Conservation (phyloP, 202 grass and related monocot species). For the Carex arenaria region DNA sequence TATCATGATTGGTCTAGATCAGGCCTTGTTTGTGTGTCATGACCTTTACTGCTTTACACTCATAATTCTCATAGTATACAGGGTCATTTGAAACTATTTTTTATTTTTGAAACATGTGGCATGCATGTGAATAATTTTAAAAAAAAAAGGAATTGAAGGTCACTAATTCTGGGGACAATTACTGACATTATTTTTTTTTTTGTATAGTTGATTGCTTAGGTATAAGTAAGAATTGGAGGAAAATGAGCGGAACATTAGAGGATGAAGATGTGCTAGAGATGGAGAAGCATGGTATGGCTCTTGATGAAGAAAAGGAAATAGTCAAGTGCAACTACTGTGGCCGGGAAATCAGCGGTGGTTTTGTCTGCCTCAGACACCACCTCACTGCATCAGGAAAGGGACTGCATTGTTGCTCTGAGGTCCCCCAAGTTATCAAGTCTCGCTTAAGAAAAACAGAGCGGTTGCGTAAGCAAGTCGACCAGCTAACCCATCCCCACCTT, state of each 20-base stretch:
- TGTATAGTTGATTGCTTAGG: not conserved
- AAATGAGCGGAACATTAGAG: conserved; percentile 2
- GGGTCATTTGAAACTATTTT: too few species aligned
- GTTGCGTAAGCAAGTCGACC: conserved; percentile 28
- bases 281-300: conserved; percentile 33
- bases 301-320: conserved; percentile 38
- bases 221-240: not conserved
- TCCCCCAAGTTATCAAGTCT: conserved; percentile 29
- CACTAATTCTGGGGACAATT: not conserved
- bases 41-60: not conserved
- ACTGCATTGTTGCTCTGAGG: conserved; percentile 29
- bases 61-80: not conserved
- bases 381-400: conserved; percentile 33
- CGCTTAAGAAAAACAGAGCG: conserved; percentile 37
- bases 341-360: conserved; percentile 23
- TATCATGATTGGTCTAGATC: not conserved
- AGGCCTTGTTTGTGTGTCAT: not conserved
- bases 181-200: not conserved
- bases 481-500: conserved; percentile 29
- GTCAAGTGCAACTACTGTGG: conserved; percentile 55
- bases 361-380: conserved; percentile 45
- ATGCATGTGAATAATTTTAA: not conserved
- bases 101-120: too few species aligned
- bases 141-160: conserved; percentile 9
- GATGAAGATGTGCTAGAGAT: conserved; percentile 13